These are phyloP conservation scores for Daldinia eschscholtzii DNA, from an alignment of 2,329 filamentous ascomycete genomes.

Conservation along the genomic window DNA sequence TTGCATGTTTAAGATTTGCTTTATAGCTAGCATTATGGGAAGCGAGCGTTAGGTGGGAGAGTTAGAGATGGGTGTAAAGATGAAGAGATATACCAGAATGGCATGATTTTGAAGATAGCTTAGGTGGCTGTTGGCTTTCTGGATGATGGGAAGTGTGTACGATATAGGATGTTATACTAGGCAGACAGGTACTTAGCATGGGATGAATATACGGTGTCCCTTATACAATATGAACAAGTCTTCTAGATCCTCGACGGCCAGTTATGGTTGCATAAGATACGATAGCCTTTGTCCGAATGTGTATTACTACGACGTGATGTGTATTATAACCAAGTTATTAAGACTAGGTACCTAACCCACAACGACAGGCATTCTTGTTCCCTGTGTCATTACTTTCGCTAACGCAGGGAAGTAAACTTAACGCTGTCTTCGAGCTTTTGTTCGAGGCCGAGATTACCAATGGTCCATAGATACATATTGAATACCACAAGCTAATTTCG, in stretches of 20 bases:
- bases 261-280: no score
- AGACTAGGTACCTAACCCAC: no score
- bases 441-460: no score
- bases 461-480: no score
- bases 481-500: no score
- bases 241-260: neutral
- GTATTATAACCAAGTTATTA: no score
- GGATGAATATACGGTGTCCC: conserved; percentile 6
- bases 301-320: no score
- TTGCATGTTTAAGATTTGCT: conserved; percentile 4
- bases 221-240: neutral
- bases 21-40: neutral
- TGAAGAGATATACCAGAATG: conserved; percentile 1
- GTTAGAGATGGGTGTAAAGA: neutral
- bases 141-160: conserved; percentile 3
- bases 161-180: conserved; percentile 1
- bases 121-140: neutral
- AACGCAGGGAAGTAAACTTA: no score
- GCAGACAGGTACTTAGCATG: neutral
- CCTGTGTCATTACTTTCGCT: no score
- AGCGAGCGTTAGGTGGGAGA: neutral
- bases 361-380: no score
- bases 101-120: neutral
- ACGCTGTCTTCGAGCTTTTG: no score
- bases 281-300: no score